Evolutionary conservation across 2,329 filamentous ascomycete species (phyloP).

Genomic region (Fonsecaea monophora): DNA sequence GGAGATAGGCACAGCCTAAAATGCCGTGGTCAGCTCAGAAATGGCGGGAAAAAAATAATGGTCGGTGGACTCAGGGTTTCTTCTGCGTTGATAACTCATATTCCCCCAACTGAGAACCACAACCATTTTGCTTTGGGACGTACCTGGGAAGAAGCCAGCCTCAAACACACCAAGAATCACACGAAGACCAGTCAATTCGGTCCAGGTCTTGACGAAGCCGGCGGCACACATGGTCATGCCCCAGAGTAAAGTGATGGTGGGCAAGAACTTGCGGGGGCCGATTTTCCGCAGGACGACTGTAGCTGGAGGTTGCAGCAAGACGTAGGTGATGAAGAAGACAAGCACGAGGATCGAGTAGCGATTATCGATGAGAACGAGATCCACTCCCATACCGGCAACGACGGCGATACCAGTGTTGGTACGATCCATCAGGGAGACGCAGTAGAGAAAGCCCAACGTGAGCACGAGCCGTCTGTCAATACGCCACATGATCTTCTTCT

Average conservation of each 20-base stretch:
- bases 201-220: slow-evolving; percentile 22
- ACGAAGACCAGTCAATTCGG: slow-evolving; percentile 11
- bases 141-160: slow-evolving; percentile 32
- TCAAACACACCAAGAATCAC: slow-evolving; percentile 21
- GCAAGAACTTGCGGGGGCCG: slow-evolving; percentile 50
- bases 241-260: slow-evolving; percentile 16
- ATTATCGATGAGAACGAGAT: slow-evolving; percentile 34
- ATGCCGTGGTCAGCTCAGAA: slow-evolving; percentile 57
- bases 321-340: slow-evolving; percentile 77
- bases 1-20: slow-evolving; percentile 71
- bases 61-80: neutral
- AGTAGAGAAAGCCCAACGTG: slow-evolving; percentile 72
- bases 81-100: slow-evolving; percentile 68
- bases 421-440: slow-evolving; percentile 80
- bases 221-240: slow-evolving; percentile 46
- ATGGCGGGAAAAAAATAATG: neutral
- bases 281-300: slow-evolving; percentile 72
- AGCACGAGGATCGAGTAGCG: slow-evolving; percentile 68
- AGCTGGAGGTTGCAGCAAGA: slow-evolving; percentile 73
- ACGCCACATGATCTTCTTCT: slow-evolving; percentile 70
- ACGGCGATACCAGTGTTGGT: slow-evolving; percentile 75
- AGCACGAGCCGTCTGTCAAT: slow-evolving; percentile 71
- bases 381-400: slow-evolving; percentile 64
- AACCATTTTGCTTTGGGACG: slow-evolving; percentile 46
- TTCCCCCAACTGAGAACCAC: slow-evolving; percentile 68